A percentile compares a stretch with the other conserved stretches of the same genome.
These are phyloP conservation scores for Urochloa ruziziensis DNA, from an alignment of 176 grass and related monocot species.

Conservation along the genomic window DNA sequence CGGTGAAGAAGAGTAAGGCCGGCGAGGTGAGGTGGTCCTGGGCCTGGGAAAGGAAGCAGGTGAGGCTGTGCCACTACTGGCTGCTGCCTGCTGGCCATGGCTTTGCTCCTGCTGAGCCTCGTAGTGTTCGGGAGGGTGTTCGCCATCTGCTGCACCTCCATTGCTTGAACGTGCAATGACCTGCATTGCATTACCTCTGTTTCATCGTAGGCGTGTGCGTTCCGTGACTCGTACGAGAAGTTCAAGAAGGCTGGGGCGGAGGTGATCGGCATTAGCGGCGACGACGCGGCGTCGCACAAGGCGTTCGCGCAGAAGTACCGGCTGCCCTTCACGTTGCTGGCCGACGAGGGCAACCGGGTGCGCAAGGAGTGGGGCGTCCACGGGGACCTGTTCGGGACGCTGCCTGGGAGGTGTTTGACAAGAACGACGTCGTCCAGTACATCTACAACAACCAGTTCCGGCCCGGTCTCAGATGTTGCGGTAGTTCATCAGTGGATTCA, in stretches of 20 bases:
- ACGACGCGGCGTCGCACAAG: no score
- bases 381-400: constrained; percentile 76
- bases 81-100: constrained; percentile 46
- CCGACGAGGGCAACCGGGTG: no score
- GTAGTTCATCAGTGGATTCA: no score
- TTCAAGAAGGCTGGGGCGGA: no score
- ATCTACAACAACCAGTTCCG: constrained; percentile 99
- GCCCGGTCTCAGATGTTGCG: no score
- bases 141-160: constrained; percentile 83
- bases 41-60: constrained; percentile 34
- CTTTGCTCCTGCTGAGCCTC: constrained; percentile 54
- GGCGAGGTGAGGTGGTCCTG: not conserved
- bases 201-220: no score
- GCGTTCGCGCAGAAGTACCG: no score
- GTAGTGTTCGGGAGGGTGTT: constrained; percentile 79
- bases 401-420: constrained; percentile 79
- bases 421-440: constrained; percentile 75
- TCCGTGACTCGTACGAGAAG: no score
- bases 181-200: no score
- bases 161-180: no score
- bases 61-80: constrained; percentile 52
- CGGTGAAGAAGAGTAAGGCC: constrained; percentile 14
- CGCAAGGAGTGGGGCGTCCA: constrained; percentile 92
- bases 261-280: no score
- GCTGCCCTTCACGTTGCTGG: no score